Base-by-base conservation (phyloP, 768 basidiomycete genomes). In the Termitomyces sp. region DNA sequence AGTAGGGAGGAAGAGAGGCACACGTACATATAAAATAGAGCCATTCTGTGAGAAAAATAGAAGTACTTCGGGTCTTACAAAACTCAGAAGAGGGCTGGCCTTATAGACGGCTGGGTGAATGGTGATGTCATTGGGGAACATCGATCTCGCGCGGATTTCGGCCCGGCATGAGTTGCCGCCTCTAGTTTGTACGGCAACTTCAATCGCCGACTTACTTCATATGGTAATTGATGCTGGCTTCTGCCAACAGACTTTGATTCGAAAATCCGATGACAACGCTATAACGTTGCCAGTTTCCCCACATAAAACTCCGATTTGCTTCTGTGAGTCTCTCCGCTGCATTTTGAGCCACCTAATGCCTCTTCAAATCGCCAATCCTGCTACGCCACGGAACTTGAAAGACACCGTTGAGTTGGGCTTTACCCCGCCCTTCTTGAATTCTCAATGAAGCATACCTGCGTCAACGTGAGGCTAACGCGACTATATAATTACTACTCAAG, bases 1-100 rank as follows among this genome's bases (percentile, higher is more conserved):
- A 22, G 10, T 38, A 3, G 3, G 21, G 11, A 14, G 3, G 44
- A 12, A 50, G 3, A 34, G 28, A n/a, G 22, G n/a, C 17, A 24
- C 9, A 53, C 60, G 8, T 2, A 58, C 62, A 62, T 59, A 54
- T 65, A 57, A 49, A 65, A 64, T 9, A 63, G 34, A 17, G 60
- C 58, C 62, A 64, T 64, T 11, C 14, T 53, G 48, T 14, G 41
- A 47, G 37, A 44, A 34, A 22, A 32, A 12, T 40, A 46, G 12
- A 21, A n/a, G 19, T 44, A 19, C 7, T 26, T 34, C 12, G 45
- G 38, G 58, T 46, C 54, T 47, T 19, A 34, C 4, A 43, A 30
- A 1, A 10, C 34, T 34, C 34, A 28, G 32, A 28, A n/a, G 28
- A 11, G 15, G 2, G 4, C 15, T 37, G n/a, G 43, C 28, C 37